Base-by-base conservation (phyloP, 306 rosid genomes). In the Senna siamea region DNA sequence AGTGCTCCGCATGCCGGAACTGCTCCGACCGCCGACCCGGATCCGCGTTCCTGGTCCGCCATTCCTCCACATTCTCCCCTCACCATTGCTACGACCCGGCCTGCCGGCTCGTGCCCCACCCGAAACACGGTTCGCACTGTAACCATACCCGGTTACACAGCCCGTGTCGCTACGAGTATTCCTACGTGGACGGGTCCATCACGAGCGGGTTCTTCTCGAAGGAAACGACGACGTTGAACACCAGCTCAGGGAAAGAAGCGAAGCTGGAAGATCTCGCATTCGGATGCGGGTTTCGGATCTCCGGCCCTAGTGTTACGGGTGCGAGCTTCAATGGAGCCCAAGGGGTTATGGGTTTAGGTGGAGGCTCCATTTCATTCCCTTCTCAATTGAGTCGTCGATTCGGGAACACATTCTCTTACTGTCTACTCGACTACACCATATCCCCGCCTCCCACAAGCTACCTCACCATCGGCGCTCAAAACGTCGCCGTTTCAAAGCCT, bases 321-420 rank as follows among this genome's bases (percentile, higher is more conserved):
- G 12, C 79, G 10, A 81, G 82, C 67, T 85, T 88, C 68, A 80
- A 79, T 57, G 93, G 93, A 6, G 93, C 94, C 1, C 84, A 89
- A 15, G 97, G 97, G 0, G 95, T 91, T 5, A 75, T 91, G 91
- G 97, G 97, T 58, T 79, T 91, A 65, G 97, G 95, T 6, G 64
- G 87, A 37, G 95, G 95, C 14, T 77, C 95, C 32, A 91, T 87
- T 17, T 91, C 95, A 20, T 89, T 91, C 40, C 48, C 81, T 2
- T 87, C 93, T 1, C 97, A 91, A 73, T 74, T 91, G 14, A 89
- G 89, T 9, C 87, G 70, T 5, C 81, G 77, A 17, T 89, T 85
- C 37, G 95, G 93, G 1, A 85, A 84, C 80, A 82, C 51, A 7
- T 91, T 91, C 83, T 91, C 97, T 4, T 91, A 91, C 60, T 91